Conservation (phyloP, 1,139 yeast species). For the Pneumocystis wakefieldiae region DNA sequence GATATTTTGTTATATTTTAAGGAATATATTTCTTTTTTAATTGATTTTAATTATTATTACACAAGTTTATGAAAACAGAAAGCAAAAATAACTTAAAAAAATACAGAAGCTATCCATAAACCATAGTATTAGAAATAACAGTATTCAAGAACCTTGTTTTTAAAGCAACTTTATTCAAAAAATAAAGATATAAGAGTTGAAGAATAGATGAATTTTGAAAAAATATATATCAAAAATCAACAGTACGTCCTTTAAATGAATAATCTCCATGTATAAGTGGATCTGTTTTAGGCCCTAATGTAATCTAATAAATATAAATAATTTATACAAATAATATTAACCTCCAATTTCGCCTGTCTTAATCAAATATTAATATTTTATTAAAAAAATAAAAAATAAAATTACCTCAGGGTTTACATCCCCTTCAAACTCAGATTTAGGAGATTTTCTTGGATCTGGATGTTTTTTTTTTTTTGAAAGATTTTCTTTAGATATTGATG, state of each 20-base stretch:
- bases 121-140: too few relatives aligned
- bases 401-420: slow-evolving; percentile 53
- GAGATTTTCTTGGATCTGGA: slow-evolving; percentile 48
- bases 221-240: slow-evolving; percentile 49
- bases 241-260: slow-evolving; percentile 88
- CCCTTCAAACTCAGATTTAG: slow-evolving; percentile 92
- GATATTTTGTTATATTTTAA: too few relatives aligned
- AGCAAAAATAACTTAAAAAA: too few relatives aligned
- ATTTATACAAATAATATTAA: neutral
- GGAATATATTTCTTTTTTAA: too few relatives aligned
- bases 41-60: too few relatives aligned
- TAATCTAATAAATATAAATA: neutral
- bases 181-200: neutral
- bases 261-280: slow-evolving; percentile 89
- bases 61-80: too few relatives aligned
- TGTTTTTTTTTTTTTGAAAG: slow-evolving; percentile 27
- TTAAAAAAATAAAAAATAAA: neutral
- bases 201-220: neutral
- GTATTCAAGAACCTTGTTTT: neutral
- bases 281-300: slow-evolving; percentile 81
- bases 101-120: neutral
- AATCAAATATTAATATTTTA: neutral
- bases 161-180: neutral
- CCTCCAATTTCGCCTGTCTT: slow-evolving; percentile 68
- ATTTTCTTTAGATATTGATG: neutral